phyloP scores from a whole-genome alignment of 2,329 filamentous ascomycete genomes.

The Trichoderma aggressivum region DNA sequence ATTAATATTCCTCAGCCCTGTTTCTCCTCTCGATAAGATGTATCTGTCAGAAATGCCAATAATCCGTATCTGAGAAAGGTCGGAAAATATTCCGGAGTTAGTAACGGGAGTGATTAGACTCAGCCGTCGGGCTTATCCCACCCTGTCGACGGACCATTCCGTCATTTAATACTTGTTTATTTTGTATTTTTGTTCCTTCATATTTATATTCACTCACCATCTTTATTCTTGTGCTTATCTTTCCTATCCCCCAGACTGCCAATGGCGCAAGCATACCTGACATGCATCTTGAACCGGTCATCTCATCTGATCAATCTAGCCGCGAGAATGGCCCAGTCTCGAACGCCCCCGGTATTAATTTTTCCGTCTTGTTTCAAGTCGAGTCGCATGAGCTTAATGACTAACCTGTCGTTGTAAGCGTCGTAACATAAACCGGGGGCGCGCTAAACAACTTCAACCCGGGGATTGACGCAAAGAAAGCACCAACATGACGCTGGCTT shows the following conservation, averaged over 20 bases:
- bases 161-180: neutral
- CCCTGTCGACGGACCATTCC: neutral
- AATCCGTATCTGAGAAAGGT: neutral
- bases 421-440: neutral
- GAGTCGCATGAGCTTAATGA: neutral
- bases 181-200: neutral
- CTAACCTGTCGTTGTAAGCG: neutral
- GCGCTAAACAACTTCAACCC: neutral
- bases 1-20: neutral
- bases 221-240: neutral
- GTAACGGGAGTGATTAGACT: neutral
- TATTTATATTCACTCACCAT: neutral
- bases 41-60: neutral
- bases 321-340: neutral
- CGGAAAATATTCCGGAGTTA: neutral
- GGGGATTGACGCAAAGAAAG: neutral
- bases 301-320: neutral
- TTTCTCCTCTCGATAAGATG: neutral
- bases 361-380: neutral
- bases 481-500: neutral
- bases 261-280: neutral
- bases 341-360: neutral
- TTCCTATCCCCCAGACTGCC: neutral
- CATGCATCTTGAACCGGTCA: neutral
- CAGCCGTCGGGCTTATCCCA: neutral